Percentiles rank a stretch among this genome's conserved stretches.
These are phyloP conservation scores for Euphorbia corollata DNA, from an alignment of 441 rosid species.

Conservation along the genomic window DNA sequence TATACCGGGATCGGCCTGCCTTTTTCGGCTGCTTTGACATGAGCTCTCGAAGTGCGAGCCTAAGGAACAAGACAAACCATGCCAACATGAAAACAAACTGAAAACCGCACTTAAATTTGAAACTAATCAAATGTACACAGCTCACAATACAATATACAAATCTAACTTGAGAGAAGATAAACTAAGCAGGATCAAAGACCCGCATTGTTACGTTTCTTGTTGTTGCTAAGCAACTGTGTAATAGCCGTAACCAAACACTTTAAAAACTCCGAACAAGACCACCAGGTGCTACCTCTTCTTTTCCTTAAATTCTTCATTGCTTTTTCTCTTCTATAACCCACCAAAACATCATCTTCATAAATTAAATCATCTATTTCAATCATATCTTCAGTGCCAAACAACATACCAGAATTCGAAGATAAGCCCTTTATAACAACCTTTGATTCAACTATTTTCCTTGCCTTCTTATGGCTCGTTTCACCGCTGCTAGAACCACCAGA, in stretches of 20 bases:
- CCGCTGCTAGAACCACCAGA: background rate
- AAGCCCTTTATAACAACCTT: background rate
- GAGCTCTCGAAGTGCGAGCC: background rate
- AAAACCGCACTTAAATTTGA: background rate
- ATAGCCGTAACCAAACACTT: too few relatives aligned
- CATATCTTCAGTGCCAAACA: conserved; percentile 6
- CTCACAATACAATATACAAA: too few relatives aligned
- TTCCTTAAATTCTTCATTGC: conserved; percentile 3
- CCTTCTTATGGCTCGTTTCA: background rate
- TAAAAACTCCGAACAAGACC: too few relatives aligned
- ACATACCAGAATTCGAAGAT: background rate
- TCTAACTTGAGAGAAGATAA: too few relatives aligned
- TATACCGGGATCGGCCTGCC: too few relatives aligned
- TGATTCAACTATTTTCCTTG: background rate
- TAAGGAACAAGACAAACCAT: background rate
- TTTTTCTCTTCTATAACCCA: conserved; percentile 3
- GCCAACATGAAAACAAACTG: too few relatives aligned
- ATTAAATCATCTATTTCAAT: background rate
- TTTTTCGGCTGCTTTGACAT: too few relatives aligned
- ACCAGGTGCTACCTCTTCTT: background rate
- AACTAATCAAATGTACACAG: too few relatives aligned
- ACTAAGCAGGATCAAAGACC: too few relatives aligned
- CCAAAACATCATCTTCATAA: background rate
- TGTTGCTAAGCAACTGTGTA: too few relatives aligned
- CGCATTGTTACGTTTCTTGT: too few relatives aligned